Base-by-base conservation (phyloP, 2,329 filamentous ascomycete species). In the Cladorrhinum sp. region DNA sequence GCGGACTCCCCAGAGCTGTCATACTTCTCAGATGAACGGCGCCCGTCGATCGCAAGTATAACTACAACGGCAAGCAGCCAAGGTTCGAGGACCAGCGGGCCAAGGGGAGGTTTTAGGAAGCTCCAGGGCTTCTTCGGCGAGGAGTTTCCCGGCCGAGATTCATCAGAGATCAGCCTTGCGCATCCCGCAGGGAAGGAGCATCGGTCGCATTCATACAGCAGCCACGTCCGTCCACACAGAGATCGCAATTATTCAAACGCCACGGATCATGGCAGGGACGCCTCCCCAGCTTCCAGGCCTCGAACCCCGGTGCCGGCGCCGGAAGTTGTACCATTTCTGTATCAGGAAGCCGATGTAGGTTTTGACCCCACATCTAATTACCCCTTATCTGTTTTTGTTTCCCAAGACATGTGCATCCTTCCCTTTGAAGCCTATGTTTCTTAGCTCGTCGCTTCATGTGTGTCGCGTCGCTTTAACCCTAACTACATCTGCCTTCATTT, bases 281-380 rank as follows among this genome's bases (percentile, higher is more conserved):
- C 81, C 50, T 96, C 93, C 57, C 92, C 92, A 45, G 83, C 85
- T 29, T 92, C 90, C 25, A 83, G 91, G 66, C 91, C 93, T 52
- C 84, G 89, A 68, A 96, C 91, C n/a, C 92, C 93, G 12, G 81
- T 92, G 55, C 91, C 91, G 48, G 91, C 91, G 12, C 95, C 91
- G 70, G 93, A 98, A 75, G 92, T 99, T 60, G 95, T 96, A 41
- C 95, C 95, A n/a, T 99, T 96, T 82, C 83, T 96, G 64, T 98
- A 95, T 72, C 95, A 98, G 75, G 91, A 95, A 72, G 84, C 84
- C 66, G 85, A 91, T 78, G 88, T 91, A 74, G 79, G 86, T 82
- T 61, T 18, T 41, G 55, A 58, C 61, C 58, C 60, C 60, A 59
- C 64, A 64, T 23, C 45, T 24, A 24, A 29, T 23, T 60, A 60